These are phyloP conservation scores for Linnemannia schmuckeri DNA, from an alignment of 192 early-diverging fungal species.

Conservation along the genomic window DNA sequence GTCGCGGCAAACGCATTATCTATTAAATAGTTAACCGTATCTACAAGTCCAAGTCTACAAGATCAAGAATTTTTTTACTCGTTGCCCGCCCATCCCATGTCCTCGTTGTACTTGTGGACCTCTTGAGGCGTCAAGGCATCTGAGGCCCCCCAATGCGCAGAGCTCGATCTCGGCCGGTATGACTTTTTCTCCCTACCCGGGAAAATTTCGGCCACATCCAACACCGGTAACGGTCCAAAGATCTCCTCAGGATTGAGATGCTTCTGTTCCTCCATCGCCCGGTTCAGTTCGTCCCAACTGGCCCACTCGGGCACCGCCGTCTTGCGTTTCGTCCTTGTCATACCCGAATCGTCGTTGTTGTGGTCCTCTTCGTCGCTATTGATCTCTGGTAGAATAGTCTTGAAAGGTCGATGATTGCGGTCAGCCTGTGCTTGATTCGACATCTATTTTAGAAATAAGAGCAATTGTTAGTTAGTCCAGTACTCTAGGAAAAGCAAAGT, in stretches of 20 bases:
- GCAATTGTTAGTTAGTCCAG: no score
- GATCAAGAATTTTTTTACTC: neutral
- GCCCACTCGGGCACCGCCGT: slow-evolving; percentile 26
- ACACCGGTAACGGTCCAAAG: slow-evolving; percentile 32
- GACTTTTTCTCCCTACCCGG: slow-evolving; percentile 1
- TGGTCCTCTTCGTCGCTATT: slow-evolving; percentile 21
- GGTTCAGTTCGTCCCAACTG: slow-evolving; percentile 29
- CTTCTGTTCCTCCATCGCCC: slow-evolving; percentile 18
- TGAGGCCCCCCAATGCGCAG: slow-evolving; percentile 37
- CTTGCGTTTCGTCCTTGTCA: neutral
- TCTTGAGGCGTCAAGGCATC: slow-evolving; percentile 40
- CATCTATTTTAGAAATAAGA: neutral
- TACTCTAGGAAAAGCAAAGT: neutral
- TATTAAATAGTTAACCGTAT: no score
- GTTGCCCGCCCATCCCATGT: slow-evolving; percentile 37
- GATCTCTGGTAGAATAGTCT: slow-evolving; percentile 37
- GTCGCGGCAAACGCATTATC: no score
- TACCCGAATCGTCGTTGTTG: neutral
- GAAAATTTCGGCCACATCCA: slow-evolving; percentile 42
- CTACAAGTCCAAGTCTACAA: no score
- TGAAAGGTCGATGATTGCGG: neutral
- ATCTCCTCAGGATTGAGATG: slow-evolving; percentile 40
- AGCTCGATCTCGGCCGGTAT: slow-evolving; percentile 22
- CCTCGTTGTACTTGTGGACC: slow-evolving; percentile 38
- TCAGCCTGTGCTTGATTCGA: neutral